Evolutionary conservation across 495 filamentous ascomycete genomes (phyloP), one percentile per base, ranked within the genome.

Genomic region (Neurospora sp.): DNA sequence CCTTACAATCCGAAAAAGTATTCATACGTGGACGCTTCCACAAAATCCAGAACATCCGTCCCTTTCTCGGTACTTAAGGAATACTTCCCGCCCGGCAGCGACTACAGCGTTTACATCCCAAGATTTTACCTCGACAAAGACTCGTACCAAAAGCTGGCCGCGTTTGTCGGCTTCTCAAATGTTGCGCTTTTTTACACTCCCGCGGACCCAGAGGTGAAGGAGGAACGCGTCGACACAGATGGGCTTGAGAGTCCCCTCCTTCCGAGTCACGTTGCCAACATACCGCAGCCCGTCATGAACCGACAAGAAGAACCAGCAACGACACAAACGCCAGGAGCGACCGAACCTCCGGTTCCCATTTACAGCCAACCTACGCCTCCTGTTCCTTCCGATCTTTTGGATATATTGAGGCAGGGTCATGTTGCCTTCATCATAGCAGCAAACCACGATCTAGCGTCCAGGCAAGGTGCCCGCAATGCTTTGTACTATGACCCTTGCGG

Each of bases 341-440:
- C 0, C 18, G 2, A 44, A 0, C 0, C 7, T 44, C 41, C 7
- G 2, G 0, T 44, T 4, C 0, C 3, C 18, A 9, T 7, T 44
- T 7, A 44, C 6, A n/a, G 0, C 2, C 41, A 0, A 4, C 7
- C 41, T 1, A 44, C 18, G 1, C n/a, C 41, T 44, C 16, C 41
- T 2, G 10, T 10, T 39, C 10, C 39, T n/a, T n/a, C n/a, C n/a
- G n/a, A n/a, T n/a, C n/a, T n/a, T n/a, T n/a, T n/a, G n/a, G n/a
- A n/a, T n/a, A n/a, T n/a, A n/a, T n/a, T n/a, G n/a, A n/a, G n/a
- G n/a, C n/a, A n/a, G n/a, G n/a, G n/a, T n/a, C n/a, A n/a, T n/a
- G n/a, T n/a, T n/a, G n/a, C n/a, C n/a, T n/a, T n/a, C n/a, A n/a
- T n/a, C n/a, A n/a, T n/a, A n/a, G n/a, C n/a, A n/a, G n/a, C n/a